A percentile compares a stretch with the other conserved stretches of the same genome.
Evolutionary conservation across 1,284 basidiomycete species (phyloP).

Genomic region (Ceratobasidium sp.): DNA sequence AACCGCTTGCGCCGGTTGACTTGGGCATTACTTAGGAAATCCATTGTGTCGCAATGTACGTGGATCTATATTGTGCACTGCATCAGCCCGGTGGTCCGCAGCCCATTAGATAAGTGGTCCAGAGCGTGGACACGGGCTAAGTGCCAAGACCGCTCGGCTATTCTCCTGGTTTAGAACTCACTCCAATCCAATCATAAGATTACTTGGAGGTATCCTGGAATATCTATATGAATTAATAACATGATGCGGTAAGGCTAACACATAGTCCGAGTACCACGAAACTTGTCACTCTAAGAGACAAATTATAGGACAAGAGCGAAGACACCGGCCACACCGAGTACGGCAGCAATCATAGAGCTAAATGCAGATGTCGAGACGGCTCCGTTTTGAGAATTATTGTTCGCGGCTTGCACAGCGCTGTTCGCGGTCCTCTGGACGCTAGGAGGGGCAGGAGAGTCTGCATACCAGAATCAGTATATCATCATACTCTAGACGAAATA

Average conservation of each 20-base stretch:
- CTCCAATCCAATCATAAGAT: not conserved
- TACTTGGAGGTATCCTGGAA: not conserved
- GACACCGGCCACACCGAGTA: not conserved
- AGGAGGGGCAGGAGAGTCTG: not conserved
- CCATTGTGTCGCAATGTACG: too few relatives aligned
- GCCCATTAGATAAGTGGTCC: not conserved
- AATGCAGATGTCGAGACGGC: not conserved
- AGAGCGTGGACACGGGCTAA: not conserved
- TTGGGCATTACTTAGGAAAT: too few relatives aligned
- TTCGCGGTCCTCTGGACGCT: conserved; percentile 15
- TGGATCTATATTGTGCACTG: too few relatives aligned
- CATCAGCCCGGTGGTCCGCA: not conserved
- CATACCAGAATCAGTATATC: not conserved
- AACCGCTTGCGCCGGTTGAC: too few relatives aligned
- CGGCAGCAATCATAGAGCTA: not conserved
- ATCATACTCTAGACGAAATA: not conserved
- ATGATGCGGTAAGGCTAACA: not conserved
- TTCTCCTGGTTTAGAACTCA: not conserved
- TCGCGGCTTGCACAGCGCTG: not conserved
- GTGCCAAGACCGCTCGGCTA: not conserved
- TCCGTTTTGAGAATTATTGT: not conserved
- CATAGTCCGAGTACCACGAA: not conserved
- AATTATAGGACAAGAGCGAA: not conserved
- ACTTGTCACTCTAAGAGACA: not conserved
- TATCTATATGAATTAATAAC: not conserved